Evolutionary conservation across 2,329 filamentous ascomycete genomes (phyloP).

Genomic region (Fusarium pininemorale): DNA sequence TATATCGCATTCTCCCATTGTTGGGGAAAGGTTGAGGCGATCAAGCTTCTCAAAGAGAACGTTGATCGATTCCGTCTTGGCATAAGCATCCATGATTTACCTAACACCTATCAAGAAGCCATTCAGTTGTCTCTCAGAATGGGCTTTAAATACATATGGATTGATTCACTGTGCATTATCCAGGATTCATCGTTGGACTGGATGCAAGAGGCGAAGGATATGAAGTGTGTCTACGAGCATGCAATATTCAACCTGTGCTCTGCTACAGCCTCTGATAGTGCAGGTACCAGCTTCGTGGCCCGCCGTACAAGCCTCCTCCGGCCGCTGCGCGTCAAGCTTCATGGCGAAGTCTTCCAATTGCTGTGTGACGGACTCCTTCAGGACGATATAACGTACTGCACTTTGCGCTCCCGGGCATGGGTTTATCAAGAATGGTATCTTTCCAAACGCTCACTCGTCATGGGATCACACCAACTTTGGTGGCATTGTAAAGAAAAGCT

Average conservation of each 20-base stretch:
- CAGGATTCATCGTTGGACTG: background rate
- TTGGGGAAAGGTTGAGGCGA: background rate
- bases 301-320: too few relatives aligned
- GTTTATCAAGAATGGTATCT: slow-evolving; percentile 2
- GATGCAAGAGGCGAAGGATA: background rate
- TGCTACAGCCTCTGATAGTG: background rate
- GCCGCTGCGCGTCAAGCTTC: too few relatives aligned
- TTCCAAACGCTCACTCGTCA: background rate
- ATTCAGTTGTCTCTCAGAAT: fast-evolving
- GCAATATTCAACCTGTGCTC: background rate
- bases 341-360: background rate
- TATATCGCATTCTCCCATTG: background rate
- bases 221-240: background rate
- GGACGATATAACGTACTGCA: background rate
- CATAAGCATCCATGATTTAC: fast-evolving
- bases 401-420: background rate
- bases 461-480: background rate
- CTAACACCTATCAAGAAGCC: background rate
- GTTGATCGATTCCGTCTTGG: background rate
- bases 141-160: background rate
- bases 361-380: fast-evolving
- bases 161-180: background rate
- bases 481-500: background rate
- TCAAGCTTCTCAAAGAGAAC: background rate
- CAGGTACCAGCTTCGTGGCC: background rate